Conservation (phyloP, 108 stramenopile genomes). For the Skeletonema costatum region DNA sequence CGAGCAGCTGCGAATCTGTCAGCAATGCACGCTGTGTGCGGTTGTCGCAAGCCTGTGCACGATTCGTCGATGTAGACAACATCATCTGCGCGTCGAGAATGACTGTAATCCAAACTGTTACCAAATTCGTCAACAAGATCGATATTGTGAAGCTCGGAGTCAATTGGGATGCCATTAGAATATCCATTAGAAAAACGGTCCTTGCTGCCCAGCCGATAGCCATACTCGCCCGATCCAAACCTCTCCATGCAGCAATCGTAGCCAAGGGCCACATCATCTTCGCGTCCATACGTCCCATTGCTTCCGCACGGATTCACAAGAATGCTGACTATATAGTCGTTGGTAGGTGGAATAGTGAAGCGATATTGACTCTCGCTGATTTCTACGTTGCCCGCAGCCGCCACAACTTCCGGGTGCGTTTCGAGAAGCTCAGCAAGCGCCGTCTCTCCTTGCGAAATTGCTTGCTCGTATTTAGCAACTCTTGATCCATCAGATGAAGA, state of each 20-base stretch:
- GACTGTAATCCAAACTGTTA: slow-evolving; percentile 15
- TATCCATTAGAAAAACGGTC: slow-evolving; percentile 35
- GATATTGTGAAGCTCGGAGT: slow-evolving; percentile 46
- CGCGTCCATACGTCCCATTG: slow-evolving; percentile 45
- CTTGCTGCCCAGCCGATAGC: slow-evolving; percentile 18
- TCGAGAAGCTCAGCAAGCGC: slow-evolving; percentile 24
- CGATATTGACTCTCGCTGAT: slow-evolving; percentile 8
- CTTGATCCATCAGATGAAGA: neutral
- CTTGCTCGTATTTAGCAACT: neutral
- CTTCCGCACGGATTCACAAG: slow-evolving; percentile 52
- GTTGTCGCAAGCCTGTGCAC: slow-evolving; percentile 35
- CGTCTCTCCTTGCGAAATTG: slow-evolving; percentile 12
- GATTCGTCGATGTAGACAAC: slow-evolving; percentile 43
- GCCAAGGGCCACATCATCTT: slow-evolving; percentile 32
- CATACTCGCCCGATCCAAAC: slow-evolving; percentile 51
- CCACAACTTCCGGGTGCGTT: slow-evolving; percentile 29
- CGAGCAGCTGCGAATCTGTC: slow-evolving; percentile 30
- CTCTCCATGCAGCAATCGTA: slow-evolving; percentile 46
- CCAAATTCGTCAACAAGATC: slow-evolving; percentile 53
- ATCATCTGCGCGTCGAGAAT: slow-evolving; percentile 54
- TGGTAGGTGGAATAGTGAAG: slow-evolving; percentile 32
- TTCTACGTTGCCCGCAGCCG: slow-evolving; percentile 9
- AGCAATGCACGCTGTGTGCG: slow-evolving; percentile 46
- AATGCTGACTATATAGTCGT: slow-evolving; percentile 40
- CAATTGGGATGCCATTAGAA: slow-evolving; percentile 30